Base-by-base conservation (phyloP, 345 rosid species). In the Boechera retrofracta region DNA sequence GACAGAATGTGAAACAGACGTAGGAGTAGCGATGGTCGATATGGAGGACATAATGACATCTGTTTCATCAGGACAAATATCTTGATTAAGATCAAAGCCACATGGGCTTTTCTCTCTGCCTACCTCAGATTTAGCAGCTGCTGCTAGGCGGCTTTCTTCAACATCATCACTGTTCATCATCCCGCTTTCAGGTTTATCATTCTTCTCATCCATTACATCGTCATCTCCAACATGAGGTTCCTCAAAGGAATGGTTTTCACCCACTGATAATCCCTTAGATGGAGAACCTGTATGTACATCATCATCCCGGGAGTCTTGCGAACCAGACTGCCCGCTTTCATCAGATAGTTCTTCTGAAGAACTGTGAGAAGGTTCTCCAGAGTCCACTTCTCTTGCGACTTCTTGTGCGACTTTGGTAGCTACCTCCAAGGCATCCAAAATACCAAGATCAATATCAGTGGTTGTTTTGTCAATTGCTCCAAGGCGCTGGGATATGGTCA, bases 371-470 rank as follows among this genome's bases (percentile, higher is more conserved):
- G 67, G 92, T 66, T 89, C 97, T 78, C 82, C 84, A 26, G 80
- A 82, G 69, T 89, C 91, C 32, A 89, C 93, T 75, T 92, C 97
- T 82, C 90, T 86, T 72, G 89, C 97, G 42, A 94, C 98, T 83
- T 92, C 97, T 76, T 86, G 93, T 58, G 99, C 99, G 57, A 95
- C 93, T 77, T 86, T 88, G 64, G 94, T 88, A 75, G 99, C 98
- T 26, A 92, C 89, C 79, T 91, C 96, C 57, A 95, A 80, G 72
- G 99, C 94, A 87, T 95, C 99, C 80, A 88, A 83, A 15, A 91
- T 83, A 67, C 94, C 97, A 79, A 85, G 87, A 48, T 95, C 99
- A 67, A 84, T 79, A 73, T 87, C 88, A 56, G 91, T 81, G 21
- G 81, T 84, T 67, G 79, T 82, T 71, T 67, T 75, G 66, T 86